A percentile compares a stretch with the other conserved stretches of the same genome.
These are phyloP conservation scores for Centrapalus pauciflorus DNA, from an alignment of 129 eudicot species.

Conservation along the genomic window DNA sequence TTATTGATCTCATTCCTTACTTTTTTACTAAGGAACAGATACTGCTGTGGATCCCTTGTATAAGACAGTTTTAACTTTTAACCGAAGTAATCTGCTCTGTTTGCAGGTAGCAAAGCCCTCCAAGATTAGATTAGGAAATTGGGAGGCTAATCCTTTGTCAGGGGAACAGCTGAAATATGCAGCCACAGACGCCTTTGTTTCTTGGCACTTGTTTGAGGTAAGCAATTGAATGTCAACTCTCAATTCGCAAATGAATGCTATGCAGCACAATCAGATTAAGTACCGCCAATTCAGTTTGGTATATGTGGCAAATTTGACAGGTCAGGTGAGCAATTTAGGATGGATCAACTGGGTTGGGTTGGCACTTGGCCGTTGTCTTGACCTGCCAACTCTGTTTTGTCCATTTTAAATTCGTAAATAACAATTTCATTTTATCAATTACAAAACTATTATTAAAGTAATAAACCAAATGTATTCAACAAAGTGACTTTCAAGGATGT, in stretches of 20 bases:
- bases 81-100: neutral
- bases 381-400: too few species aligned
- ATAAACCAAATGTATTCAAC: neutral
- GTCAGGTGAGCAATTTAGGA: too few species aligned
- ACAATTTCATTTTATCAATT: too few species aligned
- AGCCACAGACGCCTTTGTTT: slow-evolving; percentile 82
- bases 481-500: neutral
- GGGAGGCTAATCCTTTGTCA: slow-evolving; percentile 71
- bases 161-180: slow-evolving; percentile 58
- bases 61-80: neutral
- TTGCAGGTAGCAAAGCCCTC: slow-evolving; percentile 65
- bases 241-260: too few species aligned
- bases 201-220: slow-evolving; percentile 79
- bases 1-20: neutral
- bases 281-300: too few species aligned
- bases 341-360: too few species aligned
- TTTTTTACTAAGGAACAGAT: neutral
- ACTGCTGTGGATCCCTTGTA: neutral
- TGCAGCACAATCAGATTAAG: too few species aligned
- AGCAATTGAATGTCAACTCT: slow-evolving; percentile 21
- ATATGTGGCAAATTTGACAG: too few species aligned
- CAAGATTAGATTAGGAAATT: slow-evolving; percentile 67
- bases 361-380: too few species aligned
- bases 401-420: too few species aligned
- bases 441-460: neutral